Evolutionary conservation across 345 rosid species (phyloP), one percentile per base, ranked within the genome.

Genomic region (Geranium brycei): DNA sequence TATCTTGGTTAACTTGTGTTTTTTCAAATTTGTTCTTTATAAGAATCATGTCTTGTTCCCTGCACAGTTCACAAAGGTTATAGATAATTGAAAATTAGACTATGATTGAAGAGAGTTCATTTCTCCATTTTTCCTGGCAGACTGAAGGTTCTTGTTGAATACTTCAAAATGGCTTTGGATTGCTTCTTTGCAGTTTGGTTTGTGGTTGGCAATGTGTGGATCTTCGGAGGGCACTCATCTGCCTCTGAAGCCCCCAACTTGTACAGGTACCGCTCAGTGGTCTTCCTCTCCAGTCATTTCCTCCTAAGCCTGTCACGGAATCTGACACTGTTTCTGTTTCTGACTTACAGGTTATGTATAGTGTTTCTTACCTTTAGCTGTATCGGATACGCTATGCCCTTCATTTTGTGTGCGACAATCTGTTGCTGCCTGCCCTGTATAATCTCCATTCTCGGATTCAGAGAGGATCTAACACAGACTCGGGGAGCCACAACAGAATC

Each of bases 151-250:
- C 69, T 93, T 17, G 76, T 90, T 76, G 99, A 93, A 56, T 88
- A 93, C 79, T 90, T 86, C 76, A 93, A 93, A 75, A 90, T 93
- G 97, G 92, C 79, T 57, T 73, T 93, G 80, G 99, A 93, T 80
- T 93, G 99, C 79, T 93, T 93, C 78, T 93, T 93, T 76, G 99
- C 97, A 10, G 86, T 90, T 68, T 93, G 97, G 99, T 93, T 93
- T 77, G 97, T 93, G 73, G 96, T 93, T 66, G 99, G 99, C 74
- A 93, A 93, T 63, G 97, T 93, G 15, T 93, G 97, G 99, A 85
- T 88, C 68, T 93, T 93, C 70, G 99, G 99, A 59, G 96, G 99
- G 30, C 99, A 85, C 72, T 74, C 97, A 65, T 90, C 99, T 71
- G 82, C 88, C 32, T 23, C 51, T 3, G 97, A 86, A 68, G 97